Evolutionary conservation across 2,329 filamentous ascomycete genomes (phyloP).

Genomic region (Aotearoamyces nothofagi): DNA sequence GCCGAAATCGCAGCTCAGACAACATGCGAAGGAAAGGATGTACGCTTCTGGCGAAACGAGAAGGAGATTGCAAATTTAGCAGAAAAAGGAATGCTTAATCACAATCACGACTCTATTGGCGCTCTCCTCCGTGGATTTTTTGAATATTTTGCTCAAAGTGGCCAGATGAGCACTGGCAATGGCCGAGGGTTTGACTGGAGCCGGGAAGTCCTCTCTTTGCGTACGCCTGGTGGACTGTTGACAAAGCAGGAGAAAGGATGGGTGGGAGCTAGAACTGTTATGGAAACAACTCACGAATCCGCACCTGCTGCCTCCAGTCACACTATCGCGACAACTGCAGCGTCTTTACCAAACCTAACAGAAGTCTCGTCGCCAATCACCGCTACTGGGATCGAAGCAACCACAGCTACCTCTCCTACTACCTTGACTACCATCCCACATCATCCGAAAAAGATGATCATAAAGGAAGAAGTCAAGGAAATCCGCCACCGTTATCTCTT

Average conservation of each 20-base stretch:
- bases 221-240: constrained; percentile 53
- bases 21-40: constrained; percentile 47
- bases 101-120: constrained; percentile 56
- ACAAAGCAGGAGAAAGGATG: constrained; percentile 70
- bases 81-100: constrained; percentile 39
- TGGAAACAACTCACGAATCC: constrained; percentile 30
- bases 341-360: not conserved
- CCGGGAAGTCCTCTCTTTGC: constrained; percentile 62
- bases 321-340: constrained; percentile 1
- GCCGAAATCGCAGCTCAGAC: constrained; percentile 23
- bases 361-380: no score
- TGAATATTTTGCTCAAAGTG: constrained; percentile 61
- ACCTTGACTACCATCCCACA: constrained; percentile 6
- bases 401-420: constrained; percentile 6
- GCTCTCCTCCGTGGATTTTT: constrained; percentile 71
- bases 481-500: constrained; percentile 71
- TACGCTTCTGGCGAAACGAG: constrained; percentile 70
- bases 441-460: not conserved
- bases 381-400: constrained; percentile 3
- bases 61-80: constrained; percentile 49
- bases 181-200: constrained; percentile 64
- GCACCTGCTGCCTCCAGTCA: not conserved
- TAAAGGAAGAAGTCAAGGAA: constrained; percentile 35
- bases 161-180: constrained; percentile 32
- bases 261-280: constrained; percentile 64